phyloP scores from a whole-genome alignment of 371 early-diverging fungal species.

The Smittium culicis region DNA sequence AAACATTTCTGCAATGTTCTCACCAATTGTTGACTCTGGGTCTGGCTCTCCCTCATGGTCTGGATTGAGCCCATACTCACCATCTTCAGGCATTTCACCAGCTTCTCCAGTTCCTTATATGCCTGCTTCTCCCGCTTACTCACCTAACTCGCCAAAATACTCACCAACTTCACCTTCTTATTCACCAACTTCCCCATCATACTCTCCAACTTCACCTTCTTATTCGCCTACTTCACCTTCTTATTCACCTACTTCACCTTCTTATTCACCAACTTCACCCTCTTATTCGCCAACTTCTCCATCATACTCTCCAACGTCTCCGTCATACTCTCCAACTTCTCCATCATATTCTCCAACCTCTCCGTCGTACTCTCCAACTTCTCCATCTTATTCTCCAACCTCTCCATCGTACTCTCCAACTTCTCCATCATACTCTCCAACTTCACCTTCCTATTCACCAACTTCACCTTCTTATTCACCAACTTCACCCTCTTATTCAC shows the following conservation, averaged over 20 bases:
- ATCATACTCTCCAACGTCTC: conserved; percentile 64
- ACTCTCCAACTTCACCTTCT: conserved; percentile 40
- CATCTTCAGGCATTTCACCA: conserved; percentile 42
- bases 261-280: conserved; percentile 34
- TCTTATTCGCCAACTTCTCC: conserved; percentile 42
- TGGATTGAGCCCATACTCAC: conserved; percentile 61
- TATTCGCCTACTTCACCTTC: conserved; percentile 39
- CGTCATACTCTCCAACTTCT: conserved; percentile 63
- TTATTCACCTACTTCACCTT: conserved; percentile 47
- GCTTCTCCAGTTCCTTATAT: conserved; percentile 38
- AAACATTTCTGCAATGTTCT: conserved; percentile 32
- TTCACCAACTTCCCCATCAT: conserved; percentile 39
- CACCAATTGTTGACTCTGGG: conserved; percentile 38
- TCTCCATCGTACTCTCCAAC: conserved; percentile 49
- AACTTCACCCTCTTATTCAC: conserved; percentile 64
- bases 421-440: conserved; percentile 51
- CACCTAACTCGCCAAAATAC: conserved; percentile 53
- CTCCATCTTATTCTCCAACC: conserved; percentile 38
- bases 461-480: conserved; percentile 37
- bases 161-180: conserved; percentile 65
- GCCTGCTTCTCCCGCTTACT: conserved; percentile 32
- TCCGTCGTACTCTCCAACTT: conserved; percentile 40
- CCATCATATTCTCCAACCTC: conserved; percentile 47
- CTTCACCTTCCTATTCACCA: conserved; percentile 40
- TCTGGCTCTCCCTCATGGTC: conserved; percentile 61